phyloP scores from a whole-genome alignment of 2,329 filamentous ascomycete genomes.

The Neopestalotiopsis rosae region DNA sequence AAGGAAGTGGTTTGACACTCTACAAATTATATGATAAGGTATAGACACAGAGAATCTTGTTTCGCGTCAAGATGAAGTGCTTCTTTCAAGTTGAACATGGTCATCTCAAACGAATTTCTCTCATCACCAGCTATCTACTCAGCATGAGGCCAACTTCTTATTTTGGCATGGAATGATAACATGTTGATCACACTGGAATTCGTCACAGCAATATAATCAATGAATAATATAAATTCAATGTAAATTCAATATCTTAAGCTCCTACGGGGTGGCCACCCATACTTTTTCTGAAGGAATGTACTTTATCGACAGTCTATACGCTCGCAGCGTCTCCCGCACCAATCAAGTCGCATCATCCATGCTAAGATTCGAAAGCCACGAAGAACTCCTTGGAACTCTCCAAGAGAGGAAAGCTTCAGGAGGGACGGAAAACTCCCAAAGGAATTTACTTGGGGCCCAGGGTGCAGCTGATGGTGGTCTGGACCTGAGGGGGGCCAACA shows the following conservation, averaged over 20 bases:
- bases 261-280: background rate
- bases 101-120: too few relatives aligned
- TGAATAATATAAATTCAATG: too few relatives aligned
- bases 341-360: background rate
- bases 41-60: too few relatives aligned
- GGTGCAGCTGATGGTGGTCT: constrained; percentile 9
- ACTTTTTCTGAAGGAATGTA: background rate
- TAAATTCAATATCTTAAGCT: background rate
- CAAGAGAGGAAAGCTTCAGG: background rate
- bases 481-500: constrained; percentile 16
- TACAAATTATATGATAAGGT: too few relatives aligned
- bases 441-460: background rate
- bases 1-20: too few relatives aligned
- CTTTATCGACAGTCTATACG: background rate
- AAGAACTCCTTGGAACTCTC: background rate
- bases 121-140: too few relatives aligned
- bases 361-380: background rate
- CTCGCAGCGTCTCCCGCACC: background rate
- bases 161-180: too few relatives aligned
- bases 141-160: too few relatives aligned
- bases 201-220: too few relatives aligned
- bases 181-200: too few relatives aligned
- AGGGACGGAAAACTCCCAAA: background rate
- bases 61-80: too few relatives aligned
- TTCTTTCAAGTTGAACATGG: too few relatives aligned